Base-by-base conservation (phyloP, 257 asterid genomes). In the Anisodus acutangulus region DNA sequence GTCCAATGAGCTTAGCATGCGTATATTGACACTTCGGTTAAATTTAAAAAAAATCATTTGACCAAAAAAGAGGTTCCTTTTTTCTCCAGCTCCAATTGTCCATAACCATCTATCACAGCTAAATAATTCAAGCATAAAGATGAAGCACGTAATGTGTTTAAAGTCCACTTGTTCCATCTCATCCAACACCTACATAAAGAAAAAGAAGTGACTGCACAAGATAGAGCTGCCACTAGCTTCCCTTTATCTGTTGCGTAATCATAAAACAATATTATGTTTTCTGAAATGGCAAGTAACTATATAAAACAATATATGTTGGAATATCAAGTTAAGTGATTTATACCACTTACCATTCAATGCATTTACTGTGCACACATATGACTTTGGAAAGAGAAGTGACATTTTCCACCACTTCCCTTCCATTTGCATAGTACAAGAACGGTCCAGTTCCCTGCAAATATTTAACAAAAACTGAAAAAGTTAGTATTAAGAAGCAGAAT, bases 281-380 rank as follows among this genome's bases (percentile, higher is more conserved):
- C 15, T 8, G 31, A 79, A 19, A 79, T 51, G 22, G 82, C 2
- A 8, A 49, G 12, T 72, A 47, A 26, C 7, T 10, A 82, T 10
- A 82, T 11, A 49, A 64, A 63, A 47, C 80, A 49, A 74, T 22
- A 22, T 74, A 74, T 49, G 19, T 74, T 59, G 70, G 53, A 85
- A 80, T 57, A 64, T 4, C 83, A 35, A 79, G 81, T 59, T 49
- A 74, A 49, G 11, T 49, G 80, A 74, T 74, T 74, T 49, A 74
- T 78, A 83, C 72, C 47, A 16, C 93, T 37, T 91, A 96, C 99
- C 99, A 96, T 59, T 93, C 95, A 86, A 94, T 91, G 91, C 99
- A 96, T 88, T 89, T 92, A 43, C 80, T 86, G 83, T 94, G 99
- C 84, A 92, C 95, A 54, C 95, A 83, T 85, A 90, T 88, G 79